These are phyloP conservation scores for Salix caprea DNA, from an alignment of 345 rosid genomes.

Conservation along the genomic window DNA sequence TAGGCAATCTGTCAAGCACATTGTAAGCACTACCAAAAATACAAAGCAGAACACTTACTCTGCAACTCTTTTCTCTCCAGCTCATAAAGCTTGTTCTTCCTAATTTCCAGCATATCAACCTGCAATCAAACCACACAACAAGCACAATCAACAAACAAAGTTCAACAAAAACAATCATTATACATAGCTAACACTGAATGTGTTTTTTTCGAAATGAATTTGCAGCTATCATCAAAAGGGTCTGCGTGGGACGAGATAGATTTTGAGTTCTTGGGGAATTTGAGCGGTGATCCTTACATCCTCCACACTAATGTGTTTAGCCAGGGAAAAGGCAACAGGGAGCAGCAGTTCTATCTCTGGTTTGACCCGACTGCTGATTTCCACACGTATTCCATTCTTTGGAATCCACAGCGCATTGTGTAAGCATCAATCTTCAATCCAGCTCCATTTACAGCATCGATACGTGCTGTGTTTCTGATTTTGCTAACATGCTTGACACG, in stretches of 20 bases:
- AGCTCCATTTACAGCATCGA: too few relatives aligned
- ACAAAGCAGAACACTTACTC: too few relatives aligned
- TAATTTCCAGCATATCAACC: too few relatives aligned
- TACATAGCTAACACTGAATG: background rate
- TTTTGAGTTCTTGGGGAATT: constrained; percentile 72
- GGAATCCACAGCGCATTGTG: constrained; percentile 58
- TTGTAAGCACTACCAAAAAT: too few relatives aligned
- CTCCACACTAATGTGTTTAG: constrained; percentile 63
- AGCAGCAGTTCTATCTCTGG: constrained; percentile 73
- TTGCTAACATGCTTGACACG: background rate
- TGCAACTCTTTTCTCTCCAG: too few relatives aligned
- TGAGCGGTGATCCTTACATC: constrained; percentile 57
- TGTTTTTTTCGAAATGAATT: background rate
- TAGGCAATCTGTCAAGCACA: too few relatives aligned
- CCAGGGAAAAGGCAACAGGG: constrained; percentile 65
- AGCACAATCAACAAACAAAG: too few relatives aligned
- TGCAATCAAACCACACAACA: too few relatives aligned
- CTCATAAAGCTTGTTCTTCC: too few relatives aligned
- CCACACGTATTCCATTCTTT: constrained; percentile 63
- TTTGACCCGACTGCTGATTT: constrained; percentile 64
- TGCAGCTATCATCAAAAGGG: constrained; percentile 55
- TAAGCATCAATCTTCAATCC: constrained; percentile 20
- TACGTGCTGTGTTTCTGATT: background rate
- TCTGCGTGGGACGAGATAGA: constrained; percentile 65
- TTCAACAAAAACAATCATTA: background rate